Evolutionary conservation across 768 basidiomycete species (phyloP), one percentile per base, ranked within the genome.

Genomic region (Amanita pallidorosea): DNA sequence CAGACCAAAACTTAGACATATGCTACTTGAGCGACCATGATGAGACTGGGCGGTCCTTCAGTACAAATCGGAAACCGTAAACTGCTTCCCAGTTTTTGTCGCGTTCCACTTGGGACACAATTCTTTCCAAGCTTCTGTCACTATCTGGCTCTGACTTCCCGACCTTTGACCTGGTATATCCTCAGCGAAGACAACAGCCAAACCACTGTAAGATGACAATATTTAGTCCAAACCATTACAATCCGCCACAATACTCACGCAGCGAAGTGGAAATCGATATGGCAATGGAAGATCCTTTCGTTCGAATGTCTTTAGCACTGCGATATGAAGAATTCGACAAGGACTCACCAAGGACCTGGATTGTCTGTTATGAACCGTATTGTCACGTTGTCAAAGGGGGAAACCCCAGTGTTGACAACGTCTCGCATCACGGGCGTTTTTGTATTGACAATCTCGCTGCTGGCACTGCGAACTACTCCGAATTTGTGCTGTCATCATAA

Each of bases 391-490:
- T 52, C 51, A 9, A 0, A 22, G 8, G 25, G 23, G 1, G 17
- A 12, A 7, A n/a, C 20, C n/a, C 51, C 51, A 7, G 51, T 52
- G 36, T 35, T 46, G n/a, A 52, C 51, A 9, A 40, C 36, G 13
- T 52, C 51, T 36, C 51, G 51, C 8, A 38, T 25, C 11, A 44
- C 44, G 25, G 49, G 42, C 58, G 81, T 79, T 31, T 53, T 60
- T 27, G 67, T 73, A 56, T 76, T 76, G 53, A 67, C 67, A 7
- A 37, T 51, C 2, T 57, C 52, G 40, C 58, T 69, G 8, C 70
- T 69, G 2, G 70, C 70, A 50, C 67, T 70, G 25, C 70, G 65
- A 18, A 75, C 62, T 20, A 74, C 72, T 41, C 59, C 60, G 55
- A 70, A 70, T 18, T 60, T 52, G 51, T 70, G 67, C 66, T 70